A percentile compares a stretch with the other conserved stretches of the same genome.
These are phyloP conservation scores for Coccomyxa sp. DNA, from an alignment of 139 green algal species.

Conservation along the genomic window DNA sequence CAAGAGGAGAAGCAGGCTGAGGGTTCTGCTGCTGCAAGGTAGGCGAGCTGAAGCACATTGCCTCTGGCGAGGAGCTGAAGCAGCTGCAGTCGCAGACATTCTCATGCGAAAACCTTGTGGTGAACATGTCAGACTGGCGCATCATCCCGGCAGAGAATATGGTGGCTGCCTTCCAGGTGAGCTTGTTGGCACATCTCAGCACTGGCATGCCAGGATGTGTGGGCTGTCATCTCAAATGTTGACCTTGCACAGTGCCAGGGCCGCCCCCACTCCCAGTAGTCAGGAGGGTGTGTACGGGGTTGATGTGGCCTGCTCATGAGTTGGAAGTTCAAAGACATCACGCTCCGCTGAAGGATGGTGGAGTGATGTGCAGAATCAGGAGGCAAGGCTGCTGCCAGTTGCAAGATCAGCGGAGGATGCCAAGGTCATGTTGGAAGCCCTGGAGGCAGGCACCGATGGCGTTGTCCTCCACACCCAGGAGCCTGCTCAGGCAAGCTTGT, in stretches of 20 bases:
- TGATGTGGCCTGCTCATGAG: too few species aligned
- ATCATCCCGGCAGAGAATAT: conserved; percentile 95
- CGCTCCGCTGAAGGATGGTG: too few species aligned
- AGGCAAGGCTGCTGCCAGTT: conserved; percentile 51
- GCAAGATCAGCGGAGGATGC: conserved; percentile 43
- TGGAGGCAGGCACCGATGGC: conserved; percentile 75
- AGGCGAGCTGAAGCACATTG: conserved; percentile 7
- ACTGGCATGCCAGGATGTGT: too few species aligned
- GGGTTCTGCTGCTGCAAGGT: conserved; percentile 8
- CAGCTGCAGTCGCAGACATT: neutral
- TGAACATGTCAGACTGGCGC: conserved; percentile 60
- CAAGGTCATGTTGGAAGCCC: conserved; percentile 64
- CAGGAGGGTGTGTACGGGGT: neutral
- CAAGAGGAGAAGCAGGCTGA: neutral
- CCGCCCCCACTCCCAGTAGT: neutral
- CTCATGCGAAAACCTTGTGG: conserved; percentile 13
- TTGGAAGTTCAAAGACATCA: too few species aligned
- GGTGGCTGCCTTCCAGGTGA: conserved; percentile 66
- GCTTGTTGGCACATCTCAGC: too few species aligned
- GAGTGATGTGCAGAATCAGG: too few species aligned
- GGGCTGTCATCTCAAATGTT: neutral
- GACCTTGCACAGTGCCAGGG: neutral
- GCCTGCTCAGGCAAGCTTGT: conserved; percentile 44
- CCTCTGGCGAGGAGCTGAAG: conserved; percentile 8
- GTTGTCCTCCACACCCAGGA: conserved; percentile 76